Percentiles rank a stretch among this genome's conserved stretches.
phyloP scores from a whole-genome alignment of 768 basidiomycete genomes.

The Gelatoporia subvermispora region DNA sequence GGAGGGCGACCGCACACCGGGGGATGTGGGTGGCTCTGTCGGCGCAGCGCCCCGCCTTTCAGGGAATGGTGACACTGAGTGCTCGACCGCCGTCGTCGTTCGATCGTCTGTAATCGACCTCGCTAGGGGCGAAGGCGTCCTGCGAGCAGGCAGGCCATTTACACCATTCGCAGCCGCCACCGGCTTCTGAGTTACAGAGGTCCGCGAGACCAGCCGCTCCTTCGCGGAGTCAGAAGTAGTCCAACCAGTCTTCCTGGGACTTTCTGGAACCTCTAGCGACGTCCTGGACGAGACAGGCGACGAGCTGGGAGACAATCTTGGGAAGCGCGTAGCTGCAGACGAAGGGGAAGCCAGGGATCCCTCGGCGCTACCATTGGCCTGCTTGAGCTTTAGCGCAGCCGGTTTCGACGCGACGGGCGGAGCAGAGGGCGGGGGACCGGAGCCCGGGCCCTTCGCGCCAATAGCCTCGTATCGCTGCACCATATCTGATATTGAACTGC shows the following conservation, averaged over 20 bases:
- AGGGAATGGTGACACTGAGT: slow-evolving; percentile 7
- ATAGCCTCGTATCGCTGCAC: slow-evolving; percentile 79
- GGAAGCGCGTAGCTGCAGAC: slow-evolving; percentile 22
- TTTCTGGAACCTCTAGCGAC: slow-evolving; percentile 16
- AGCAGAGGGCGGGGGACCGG: slow-evolving; percentile 19
- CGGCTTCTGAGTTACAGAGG: background rate
- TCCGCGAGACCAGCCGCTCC: background rate
- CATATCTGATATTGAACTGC: slow-evolving; percentile 84
- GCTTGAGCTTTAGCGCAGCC: slow-evolving; percentile 22
- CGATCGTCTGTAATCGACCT: too few relatives aligned
- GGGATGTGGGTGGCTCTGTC: slow-evolving; percentile 1
- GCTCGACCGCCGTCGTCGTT: background rate
- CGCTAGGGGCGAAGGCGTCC: slow-evolving; percentile 3
- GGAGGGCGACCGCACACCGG: slow-evolving; percentile 44
- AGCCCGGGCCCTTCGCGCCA: slow-evolving; percentile 20
- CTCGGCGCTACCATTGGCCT: background rate
- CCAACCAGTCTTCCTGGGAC: too few relatives aligned
- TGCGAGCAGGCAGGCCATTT: slow-evolving; percentile 16
- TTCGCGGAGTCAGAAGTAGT: too few relatives aligned
- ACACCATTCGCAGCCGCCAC: background rate
- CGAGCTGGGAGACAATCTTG: slow-evolving; percentile 19
- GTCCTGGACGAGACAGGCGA: slow-evolving; percentile 19
- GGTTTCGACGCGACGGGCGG: slow-evolving; percentile 28
- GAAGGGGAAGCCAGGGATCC: slow-evolving; percentile 16
- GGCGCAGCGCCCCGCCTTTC: slow-evolving; percentile 4